phyloP scores from a whole-genome alignment of 139 green algal species.

The Haematococcus sp. region DNA sequence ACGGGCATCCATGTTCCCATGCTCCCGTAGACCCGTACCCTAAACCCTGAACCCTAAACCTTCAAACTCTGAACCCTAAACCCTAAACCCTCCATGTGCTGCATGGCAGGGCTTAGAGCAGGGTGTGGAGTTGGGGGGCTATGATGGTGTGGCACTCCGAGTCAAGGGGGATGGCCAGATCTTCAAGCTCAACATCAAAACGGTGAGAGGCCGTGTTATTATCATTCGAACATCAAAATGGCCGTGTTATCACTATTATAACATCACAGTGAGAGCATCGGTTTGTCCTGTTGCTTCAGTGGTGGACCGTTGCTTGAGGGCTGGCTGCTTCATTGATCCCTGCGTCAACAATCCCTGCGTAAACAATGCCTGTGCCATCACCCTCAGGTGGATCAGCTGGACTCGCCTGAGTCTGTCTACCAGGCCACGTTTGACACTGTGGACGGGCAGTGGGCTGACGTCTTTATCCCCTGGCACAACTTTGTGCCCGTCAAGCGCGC shows the following conservation, averaged over 20 bases:
- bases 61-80: no score
- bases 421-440: constrained; percentile 80
- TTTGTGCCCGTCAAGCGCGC: constrained; percentile 82
- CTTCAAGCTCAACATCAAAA: constrained; percentile 93
- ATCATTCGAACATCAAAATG: neutral
- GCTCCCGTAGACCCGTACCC: no score
- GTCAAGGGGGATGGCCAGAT: constrained; percentile 76
- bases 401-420: constrained; percentile 76
- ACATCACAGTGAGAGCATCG: neutral
- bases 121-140: constrained; percentile 26
- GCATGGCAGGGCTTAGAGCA: no score
- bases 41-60: no score
- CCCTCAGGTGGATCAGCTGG: constrained; percentile 52
- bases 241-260: neutral
- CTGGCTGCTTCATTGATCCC: constrained; percentile 3
- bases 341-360: no score
- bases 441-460: constrained; percentile 61
- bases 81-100: no score
- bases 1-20: no score
- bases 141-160: constrained; percentile 63
- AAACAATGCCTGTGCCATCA: no score
- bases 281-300: neutral
- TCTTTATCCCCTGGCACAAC: constrained; percentile 78
- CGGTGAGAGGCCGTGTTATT: constrained; percentile 35
- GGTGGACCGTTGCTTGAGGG: neutral